A percentile compares a stretch with the other conserved stretches of the same genome.
phyloP scores from a whole-genome alignment of 306 rosid genomes.

The Heteromeles arbutifolia region DNA sequence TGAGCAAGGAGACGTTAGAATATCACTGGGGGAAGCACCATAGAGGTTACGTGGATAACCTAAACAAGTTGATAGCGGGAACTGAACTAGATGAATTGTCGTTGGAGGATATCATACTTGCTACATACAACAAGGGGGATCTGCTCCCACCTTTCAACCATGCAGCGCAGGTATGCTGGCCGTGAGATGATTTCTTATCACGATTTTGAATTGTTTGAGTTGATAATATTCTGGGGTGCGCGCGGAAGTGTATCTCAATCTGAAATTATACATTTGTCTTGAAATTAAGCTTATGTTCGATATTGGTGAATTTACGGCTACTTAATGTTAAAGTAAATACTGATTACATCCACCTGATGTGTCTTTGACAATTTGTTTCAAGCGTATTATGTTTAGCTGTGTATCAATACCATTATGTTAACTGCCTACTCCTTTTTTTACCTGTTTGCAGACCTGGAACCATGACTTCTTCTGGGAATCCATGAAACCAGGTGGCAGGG shows the following conservation, averaged over 20 bases:
- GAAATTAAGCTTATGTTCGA: not conserved
- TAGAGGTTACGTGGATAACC: constrained; percentile 70
- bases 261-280: not conserved
- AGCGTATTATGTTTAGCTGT: too few relatives aligned
- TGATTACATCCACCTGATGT: too few relatives aligned
- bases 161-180: constrained; percentile 70
- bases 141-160: constrained; percentile 77
- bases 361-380: too few relatives aligned
- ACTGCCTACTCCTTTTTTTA: not conserved
- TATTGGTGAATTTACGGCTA: too few relatives aligned
- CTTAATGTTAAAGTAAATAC: too few relatives aligned
- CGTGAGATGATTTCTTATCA: not conserved
- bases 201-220: not conserved
- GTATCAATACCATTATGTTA: not conserved
- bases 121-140: constrained; percentile 68
- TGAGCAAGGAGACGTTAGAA: constrained; percentile 75
- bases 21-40: constrained; percentile 98
- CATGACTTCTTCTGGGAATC: constrained; percentile 57
- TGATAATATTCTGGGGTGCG: not conserved
- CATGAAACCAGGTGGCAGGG: constrained; percentile 86
- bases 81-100: constrained; percentile 58
- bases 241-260: not conserved
- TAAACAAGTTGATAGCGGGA: constrained; percentile 75
- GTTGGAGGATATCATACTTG: constrained; percentile 48
- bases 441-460: constrained; percentile 53